These are phyloP conservation scores for Volvox reticuliferus DNA, from an alignment of 139 green algal species.

Conservation along the genomic window DNA sequence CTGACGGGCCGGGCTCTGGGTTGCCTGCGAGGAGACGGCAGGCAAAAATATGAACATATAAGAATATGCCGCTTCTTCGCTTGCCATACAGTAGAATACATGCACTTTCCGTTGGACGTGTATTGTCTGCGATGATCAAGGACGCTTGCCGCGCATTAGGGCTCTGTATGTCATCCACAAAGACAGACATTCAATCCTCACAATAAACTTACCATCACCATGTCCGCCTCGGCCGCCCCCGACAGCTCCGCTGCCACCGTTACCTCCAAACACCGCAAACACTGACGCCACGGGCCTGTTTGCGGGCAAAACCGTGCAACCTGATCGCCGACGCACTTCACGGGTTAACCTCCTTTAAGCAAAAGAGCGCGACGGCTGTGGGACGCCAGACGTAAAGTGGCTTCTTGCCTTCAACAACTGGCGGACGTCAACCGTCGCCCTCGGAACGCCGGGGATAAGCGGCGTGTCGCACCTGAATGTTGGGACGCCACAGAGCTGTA, in stretches of 20 bases:
- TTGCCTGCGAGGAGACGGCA: not conserved
- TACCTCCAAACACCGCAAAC: not conserved
- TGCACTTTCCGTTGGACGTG: no score
- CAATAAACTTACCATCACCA: not conserved
- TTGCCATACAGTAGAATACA: no score
- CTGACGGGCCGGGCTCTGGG: not conserved
- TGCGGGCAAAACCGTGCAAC: not conserved
- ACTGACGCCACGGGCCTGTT: not conserved
- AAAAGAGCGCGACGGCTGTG: no score
- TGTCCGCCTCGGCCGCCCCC: not conserved
- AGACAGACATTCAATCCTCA: not conserved
- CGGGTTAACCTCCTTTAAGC: no score
- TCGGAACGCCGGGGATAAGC: no score
- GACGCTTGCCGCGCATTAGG: no score
- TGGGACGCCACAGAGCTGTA: not conserved
- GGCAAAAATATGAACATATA: no score
- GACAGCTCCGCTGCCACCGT: not conserved
- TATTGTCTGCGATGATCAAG: no score
- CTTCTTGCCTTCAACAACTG: not conserved
- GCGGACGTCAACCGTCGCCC: no score
- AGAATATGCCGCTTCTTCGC: no score
- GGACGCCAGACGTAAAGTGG: not conserved
- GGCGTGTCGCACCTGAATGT: not conserved
- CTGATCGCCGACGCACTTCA: not conserved
- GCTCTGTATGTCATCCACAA: no score